Percentiles rank a stretch among this genome's conserved stretches.
Conservation (phyloP, 2,329 filamentous ascomycete species). For the Cladobotryum protrusum region DNA sequence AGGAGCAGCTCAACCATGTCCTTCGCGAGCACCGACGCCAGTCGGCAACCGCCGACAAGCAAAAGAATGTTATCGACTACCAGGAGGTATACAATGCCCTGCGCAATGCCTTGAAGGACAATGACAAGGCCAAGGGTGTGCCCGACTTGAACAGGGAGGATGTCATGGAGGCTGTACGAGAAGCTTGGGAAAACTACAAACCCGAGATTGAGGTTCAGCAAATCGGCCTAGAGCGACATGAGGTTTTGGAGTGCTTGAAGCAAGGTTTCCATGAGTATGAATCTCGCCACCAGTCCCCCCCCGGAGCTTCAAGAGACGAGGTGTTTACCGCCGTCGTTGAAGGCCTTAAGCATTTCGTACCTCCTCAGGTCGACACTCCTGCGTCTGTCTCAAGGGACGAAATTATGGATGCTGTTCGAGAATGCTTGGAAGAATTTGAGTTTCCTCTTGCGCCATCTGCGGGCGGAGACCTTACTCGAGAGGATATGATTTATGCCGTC, state of each 20-base stretch:
- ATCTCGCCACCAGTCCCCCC: slow-evolving; percentile 44
- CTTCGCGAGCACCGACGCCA: slow-evolving; percentile 69
- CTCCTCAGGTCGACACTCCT: slow-evolving; percentile 65
- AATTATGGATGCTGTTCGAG: slow-evolving; percentile 73
- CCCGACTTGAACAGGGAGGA: slow-evolving; percentile 64
- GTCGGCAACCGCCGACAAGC: slow-evolving; percentile 56
- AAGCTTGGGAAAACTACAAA: slow-evolving; percentile 92
- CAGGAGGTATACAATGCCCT: slow-evolving; percentile 83
- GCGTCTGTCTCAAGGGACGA: slow-evolving; percentile 71
- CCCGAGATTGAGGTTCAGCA: slow-evolving; percentile 88
- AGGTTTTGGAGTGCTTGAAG: slow-evolving; percentile 78
- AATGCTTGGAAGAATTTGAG: slow-evolving; percentile 81
- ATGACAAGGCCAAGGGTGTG: slow-evolving; percentile 39
- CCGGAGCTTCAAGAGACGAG: slow-evolving; percentile 70
- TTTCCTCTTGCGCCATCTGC: slow-evolving; percentile 58
- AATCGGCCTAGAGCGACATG: slow-evolving; percentile 82
- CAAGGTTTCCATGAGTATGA: slow-evolving; percentile 78
- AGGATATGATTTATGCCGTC: slow-evolving; percentile 60
- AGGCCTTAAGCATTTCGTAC: slow-evolving; percentile 72
- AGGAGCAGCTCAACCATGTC: slow-evolving; percentile 73
- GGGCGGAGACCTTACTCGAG: slow-evolving; percentile 47
- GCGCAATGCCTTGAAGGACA: slow-evolving; percentile 64
- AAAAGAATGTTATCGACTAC: slow-evolving; percentile 60
- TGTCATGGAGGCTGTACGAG: slow-evolving; percentile 77
- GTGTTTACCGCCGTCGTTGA: slow-evolving; percentile 82